Evolutionary conservation across 2,329 filamentous ascomycete species (phyloP), one percentile per base, ranked within the genome.

Genomic region (Nakataea oryzae): DNA sequence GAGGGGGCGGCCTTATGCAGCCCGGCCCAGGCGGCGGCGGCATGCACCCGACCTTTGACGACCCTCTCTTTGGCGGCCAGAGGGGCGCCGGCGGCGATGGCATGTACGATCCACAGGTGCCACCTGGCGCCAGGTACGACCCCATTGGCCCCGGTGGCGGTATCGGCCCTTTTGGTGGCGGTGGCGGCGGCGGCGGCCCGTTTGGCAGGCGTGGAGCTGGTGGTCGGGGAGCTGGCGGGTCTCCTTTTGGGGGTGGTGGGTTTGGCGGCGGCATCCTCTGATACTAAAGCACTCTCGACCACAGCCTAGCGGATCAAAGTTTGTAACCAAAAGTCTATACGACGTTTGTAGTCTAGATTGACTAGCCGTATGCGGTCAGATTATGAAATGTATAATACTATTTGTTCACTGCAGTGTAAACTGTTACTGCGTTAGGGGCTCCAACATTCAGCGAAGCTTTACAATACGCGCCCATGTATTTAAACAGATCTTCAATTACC

Each of bases 1-100:
- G 92, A 5, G 58, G 63, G 1, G 83, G 85, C 17, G 83, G 29
- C 21, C 41, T 50, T 9, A 9, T n/a, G 1, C 41, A 8, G 11
- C 57, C 21, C 26, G 55, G 27, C 21, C 56, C 60, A 32, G 62
- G 86, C 26, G 82, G 69, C 3, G 69, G 82, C 13, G 95, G 95
- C 0, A 99, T 99, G 95, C 90, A 97, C 74, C 95, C 95, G 0
- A 96, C 93, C 0, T 95, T 96, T 72, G 91, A 96, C 68, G 93
- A 97, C 70, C 91, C 91, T 8, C 74, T 97, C 58, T 96, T 96
- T 71, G 82, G 81, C 7, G 88, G 87, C 0, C 74, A 73, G 12
- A 77, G 77, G 8, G 80, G 78, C 8, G 74, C 79, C 3, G 74
- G 75, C 47, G 78, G 72, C 21, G 74, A 75, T 17, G 74, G 74